A percentile compares a stretch with the other conserved stretches of the same genome.
Conservation (phyloP, 345 rosid genomes). For the Citrus reticulata region DNA sequence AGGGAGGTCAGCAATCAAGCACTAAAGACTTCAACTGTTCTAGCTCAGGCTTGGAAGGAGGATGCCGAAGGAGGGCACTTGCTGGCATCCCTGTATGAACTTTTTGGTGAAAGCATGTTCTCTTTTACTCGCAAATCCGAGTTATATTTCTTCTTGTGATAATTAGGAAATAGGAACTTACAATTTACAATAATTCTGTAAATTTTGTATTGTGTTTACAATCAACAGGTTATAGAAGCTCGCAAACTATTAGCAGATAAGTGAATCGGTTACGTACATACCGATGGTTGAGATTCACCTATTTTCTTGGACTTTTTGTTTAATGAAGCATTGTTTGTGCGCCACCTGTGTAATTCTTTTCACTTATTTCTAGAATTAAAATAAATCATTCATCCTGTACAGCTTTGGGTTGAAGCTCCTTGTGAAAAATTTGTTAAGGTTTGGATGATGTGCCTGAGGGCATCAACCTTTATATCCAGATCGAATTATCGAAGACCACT, state of each 20-base stretch:
- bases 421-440: neutral
- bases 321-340: too few relatives aligned
- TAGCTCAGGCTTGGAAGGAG: conserved; percentile 66
- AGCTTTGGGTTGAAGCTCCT: neutral
- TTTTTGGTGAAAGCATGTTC: conserved; percentile 70
- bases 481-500: neutral
- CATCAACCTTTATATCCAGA: neutral
- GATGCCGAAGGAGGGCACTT: conserved; percentile 52
- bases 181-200: conserved; percentile 12
- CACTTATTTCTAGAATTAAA: neutral
- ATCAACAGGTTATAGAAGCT: neutral
- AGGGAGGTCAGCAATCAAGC: conserved; percentile 26
- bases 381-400: neutral
- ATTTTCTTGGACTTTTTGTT: too few relatives aligned
- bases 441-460: neutral
- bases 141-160: conserved; percentile 60
- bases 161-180: neutral
- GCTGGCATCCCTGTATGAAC: conserved; percentile 53
- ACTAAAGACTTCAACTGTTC: conserved; percentile 36
- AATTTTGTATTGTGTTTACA: neutral
- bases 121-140: conserved; percentile 60
- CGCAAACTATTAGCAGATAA: neutral
- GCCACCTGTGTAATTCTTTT: neutral
- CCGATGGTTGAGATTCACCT: neutral
- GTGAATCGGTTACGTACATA: neutral